Percentiles rank a stretch among this genome's conserved stretches.
These are phyloP conservation scores for Sclerotinia nivalis DNA, from an alignment of 2,329 filamentous ascomycete species.

Conservation along the genomic window DNA sequence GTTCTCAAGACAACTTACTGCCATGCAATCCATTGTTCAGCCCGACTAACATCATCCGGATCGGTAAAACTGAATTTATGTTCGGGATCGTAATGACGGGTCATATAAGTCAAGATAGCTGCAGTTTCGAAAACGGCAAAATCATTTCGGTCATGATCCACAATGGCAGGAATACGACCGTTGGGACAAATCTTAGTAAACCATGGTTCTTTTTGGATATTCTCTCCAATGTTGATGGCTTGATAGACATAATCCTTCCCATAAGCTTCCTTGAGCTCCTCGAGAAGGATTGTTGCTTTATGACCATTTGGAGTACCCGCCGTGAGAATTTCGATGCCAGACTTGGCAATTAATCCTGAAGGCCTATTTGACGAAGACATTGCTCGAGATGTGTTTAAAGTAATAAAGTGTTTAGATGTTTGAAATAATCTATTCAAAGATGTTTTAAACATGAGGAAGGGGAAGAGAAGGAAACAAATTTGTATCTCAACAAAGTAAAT, in stretches of 20 bases:
- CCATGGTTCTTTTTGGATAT: slow-evolving; percentile 68
- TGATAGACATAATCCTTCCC: slow-evolving; percentile 61
- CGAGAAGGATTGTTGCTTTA: slow-evolving; percentile 62
- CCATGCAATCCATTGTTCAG: slow-evolving; percentile 66
- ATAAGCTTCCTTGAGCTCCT: slow-evolving; percentile 67
- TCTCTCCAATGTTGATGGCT: slow-evolving; percentile 58
- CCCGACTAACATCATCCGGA: slow-evolving; percentile 46
- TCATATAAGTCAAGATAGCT: slow-evolving; percentile 72
- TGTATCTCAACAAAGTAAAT: neutral
- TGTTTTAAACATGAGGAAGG: slow-evolving; percentile 34
- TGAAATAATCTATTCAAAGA: slow-evolving; percentile 34
- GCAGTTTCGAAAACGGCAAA: slow-evolving; percentile 73
- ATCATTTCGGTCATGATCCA: slow-evolving; percentile 63
- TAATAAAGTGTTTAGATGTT: slow-evolving; percentile 32
- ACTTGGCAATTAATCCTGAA: slow-evolving; percentile 60
- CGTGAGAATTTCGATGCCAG: slow-evolving; percentile 66
- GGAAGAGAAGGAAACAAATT: slow-evolving; percentile 16
- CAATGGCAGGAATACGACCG: slow-evolving; percentile 64
- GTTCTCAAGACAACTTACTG: slow-evolving; percentile 44
- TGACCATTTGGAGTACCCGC: slow-evolving; percentile 56
- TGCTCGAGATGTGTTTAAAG: slow-evolving; percentile 8
- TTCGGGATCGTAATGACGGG: slow-evolving; percentile 69
- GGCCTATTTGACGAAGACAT: slow-evolving; percentile 42
- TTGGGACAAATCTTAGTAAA: slow-evolving; percentile 64
- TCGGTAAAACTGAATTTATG: slow-evolving; percentile 65